These are phyloP conservation scores for Chamaenerion angustifolium DNA, from an alignment of 345 rosid genomes.

Conservation along the genomic window DNA sequence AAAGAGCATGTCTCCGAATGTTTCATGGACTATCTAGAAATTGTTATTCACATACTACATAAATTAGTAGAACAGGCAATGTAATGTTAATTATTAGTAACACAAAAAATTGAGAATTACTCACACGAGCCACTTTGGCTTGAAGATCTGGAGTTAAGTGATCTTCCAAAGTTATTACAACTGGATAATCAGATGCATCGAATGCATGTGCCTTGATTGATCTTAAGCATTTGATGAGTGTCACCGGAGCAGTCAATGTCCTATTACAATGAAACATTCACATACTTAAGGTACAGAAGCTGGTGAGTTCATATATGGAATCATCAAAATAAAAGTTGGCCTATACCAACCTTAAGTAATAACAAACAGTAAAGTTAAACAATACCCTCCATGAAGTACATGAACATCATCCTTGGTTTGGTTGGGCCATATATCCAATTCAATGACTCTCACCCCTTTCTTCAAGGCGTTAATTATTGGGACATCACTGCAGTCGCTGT, in stretches of 20 bases:
- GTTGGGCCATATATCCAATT: constrained; percentile 81
- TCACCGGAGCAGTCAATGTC: constrained; percentile 50
- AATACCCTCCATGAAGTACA: constrained; percentile 75
- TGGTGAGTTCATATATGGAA: background rate
- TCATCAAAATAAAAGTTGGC: no score
- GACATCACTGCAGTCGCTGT: constrained; percentile 40
- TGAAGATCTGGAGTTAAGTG: constrained; percentile 57
- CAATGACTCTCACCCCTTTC: constrained; percentile 65
- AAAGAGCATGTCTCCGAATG: constrained; percentile 34
- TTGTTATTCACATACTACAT: no score
- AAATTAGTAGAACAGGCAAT: background rate
- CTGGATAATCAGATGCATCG: constrained; percentile 50
- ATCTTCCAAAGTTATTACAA: constrained; percentile 79
- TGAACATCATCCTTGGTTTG: constrained; percentile 28
- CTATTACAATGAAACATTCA: constrained; percentile 15
- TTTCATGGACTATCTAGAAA: constrained; percentile 39
- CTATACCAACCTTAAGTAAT: background rate
- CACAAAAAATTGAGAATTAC: background rate
- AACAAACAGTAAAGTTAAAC: background rate
- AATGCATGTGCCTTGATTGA: constrained; percentile 59
- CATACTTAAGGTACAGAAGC: background rate
- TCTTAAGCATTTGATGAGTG: constrained; percentile 39
- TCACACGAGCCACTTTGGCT: constrained; percentile 49
- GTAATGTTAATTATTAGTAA: background rate
- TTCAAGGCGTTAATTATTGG: constrained; percentile 50